Conservation (phyloP, 139 green algal species). For the Coelastrella sp. region DNA sequence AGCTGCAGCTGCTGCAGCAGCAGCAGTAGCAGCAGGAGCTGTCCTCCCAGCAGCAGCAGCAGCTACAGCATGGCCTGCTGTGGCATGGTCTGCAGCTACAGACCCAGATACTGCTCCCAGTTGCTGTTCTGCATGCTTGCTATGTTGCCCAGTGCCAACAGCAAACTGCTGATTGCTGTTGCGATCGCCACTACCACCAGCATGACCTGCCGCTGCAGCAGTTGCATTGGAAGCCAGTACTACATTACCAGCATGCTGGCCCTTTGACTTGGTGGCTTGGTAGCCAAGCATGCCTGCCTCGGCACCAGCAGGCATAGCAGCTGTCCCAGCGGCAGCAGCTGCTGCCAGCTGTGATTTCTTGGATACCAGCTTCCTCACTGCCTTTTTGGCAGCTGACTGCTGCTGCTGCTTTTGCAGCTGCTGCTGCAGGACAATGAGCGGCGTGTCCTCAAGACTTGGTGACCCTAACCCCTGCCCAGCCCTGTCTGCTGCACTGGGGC, state of each 20-base stretch:
- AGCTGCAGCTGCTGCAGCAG: background rate
- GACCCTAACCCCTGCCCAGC: background rate
- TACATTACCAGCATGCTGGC: no score
- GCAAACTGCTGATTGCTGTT: background rate
- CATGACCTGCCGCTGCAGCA: no score
- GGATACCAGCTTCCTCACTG: background rate
- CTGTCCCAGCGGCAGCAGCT: constrained; percentile 10
- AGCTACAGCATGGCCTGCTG: background rate
- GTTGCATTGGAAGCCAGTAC: no score
- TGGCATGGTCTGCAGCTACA: background rate
- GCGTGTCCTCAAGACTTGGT: background rate
- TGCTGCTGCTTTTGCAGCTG: constrained; percentile 16
- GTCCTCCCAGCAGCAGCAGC: background rate
- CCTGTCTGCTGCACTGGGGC: background rate
- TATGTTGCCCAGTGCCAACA: background rate
- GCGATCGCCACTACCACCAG: background rate
- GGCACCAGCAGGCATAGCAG: no score
- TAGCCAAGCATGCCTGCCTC: no score
- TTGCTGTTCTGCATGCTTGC: background rate
- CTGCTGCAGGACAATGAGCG: background rate
- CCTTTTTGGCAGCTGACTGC: background rate
- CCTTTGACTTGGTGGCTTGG: no score
- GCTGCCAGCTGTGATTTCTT: background rate
- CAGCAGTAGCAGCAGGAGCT: background rate
- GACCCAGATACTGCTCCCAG: background rate